Evolutionary conservation across 495 filamentous ascomycete genomes (phyloP), one percentile per base, ranked within the genome.

Genomic region (Choiromyces venosus): DNA sequence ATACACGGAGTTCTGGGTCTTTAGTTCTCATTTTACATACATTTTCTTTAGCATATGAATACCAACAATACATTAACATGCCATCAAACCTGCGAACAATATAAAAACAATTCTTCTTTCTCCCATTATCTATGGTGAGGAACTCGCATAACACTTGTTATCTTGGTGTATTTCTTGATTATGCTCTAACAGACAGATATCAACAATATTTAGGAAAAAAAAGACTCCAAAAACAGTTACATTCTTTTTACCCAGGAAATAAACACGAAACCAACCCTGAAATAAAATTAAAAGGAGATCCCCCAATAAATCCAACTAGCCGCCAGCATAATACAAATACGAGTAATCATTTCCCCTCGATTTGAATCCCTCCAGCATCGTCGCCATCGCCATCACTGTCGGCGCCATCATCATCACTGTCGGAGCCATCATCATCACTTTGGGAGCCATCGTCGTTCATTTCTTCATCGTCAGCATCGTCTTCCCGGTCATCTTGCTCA

Each of bases 1-100:
- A 61, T 61, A 61, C 52, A 29, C 52, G 52, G 52, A 61, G 52
- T 61, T 29, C 29, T 61, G 52, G 52, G 52, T 29, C 29, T 61
- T 61, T 29, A 29, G 52, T 61, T 25, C 9, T 25, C 52, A 61
- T 61, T 29, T 52, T 29, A 14, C 16, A 29, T 61, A 16, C 52
- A 61, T 61, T 61, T 56, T 29, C n/a, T 29, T 61, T 61, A 61
- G 52, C 52, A 29, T 61, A 61, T 61, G n/a, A 61, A n/a, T 61
- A 7, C 4, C n/a, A 29, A 29, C 52, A 25, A 29, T 61, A 61
- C 29, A 29, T 29, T 9, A 2, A 16, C 25, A 61, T 61, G 7
- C n/a, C 16, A 6, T 61, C 25, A 29, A 61, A 61, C 25, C n/a
- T 61, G 52, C 52, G 10, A 29, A 61, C 52, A 61, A 61, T 12